Base-by-base conservation (phyloP, 2,329 filamentous ascomycete genomes). In the Geoglossum cookeanum region DNA sequence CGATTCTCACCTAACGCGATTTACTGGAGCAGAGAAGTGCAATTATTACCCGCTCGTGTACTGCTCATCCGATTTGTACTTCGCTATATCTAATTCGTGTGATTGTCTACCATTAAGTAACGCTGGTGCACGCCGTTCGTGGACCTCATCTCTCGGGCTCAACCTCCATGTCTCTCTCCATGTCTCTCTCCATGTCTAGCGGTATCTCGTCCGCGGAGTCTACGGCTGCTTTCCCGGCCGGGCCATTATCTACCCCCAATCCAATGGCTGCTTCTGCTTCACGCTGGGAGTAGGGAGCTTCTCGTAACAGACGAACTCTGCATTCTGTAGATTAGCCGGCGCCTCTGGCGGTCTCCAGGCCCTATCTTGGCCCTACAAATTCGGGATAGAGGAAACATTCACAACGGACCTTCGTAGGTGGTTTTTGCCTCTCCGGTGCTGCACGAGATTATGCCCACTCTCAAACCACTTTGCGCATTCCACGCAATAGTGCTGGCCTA, bases 381-480 rank as follows among this genome's bases (percentile, higher is more conserved):
- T 22, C 22, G 22, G 22, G 32, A n/a, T 27, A 8, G 44, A 47
- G 8, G 11, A 27, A 8, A 30, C 32, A 39, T 30, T 3, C 5
- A 9, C 55, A 22, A 65, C 69, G 62, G 66, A 88, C 87, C 85
- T 85, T 74, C 89, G 81, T 78, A 90, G 96, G 72, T 98, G 92
- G 62, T 87, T 87, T 73, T 96, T 98, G 64, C 87, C 88, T 69
- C 85, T 87, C 58, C 76, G 76, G 71, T 98, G 92, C 32, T 79
- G 76, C 39, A 77, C 75, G 58, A 94, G 74, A 64, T 87, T 94
- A 64, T 78, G 70, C 62, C 92, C 85, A 55, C 82, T 85, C 69
- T 97, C 91, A 69, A 94, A 97, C 84, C 87, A 97, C 73, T 94
- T 97, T 61, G 92, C 85, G 70, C 92, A 98, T 70, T 95, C 86